Evolutionary conservation across 805 yeast genomes (phyloP).

Genomic region (Pichia rugopelliculosa): DNA sequence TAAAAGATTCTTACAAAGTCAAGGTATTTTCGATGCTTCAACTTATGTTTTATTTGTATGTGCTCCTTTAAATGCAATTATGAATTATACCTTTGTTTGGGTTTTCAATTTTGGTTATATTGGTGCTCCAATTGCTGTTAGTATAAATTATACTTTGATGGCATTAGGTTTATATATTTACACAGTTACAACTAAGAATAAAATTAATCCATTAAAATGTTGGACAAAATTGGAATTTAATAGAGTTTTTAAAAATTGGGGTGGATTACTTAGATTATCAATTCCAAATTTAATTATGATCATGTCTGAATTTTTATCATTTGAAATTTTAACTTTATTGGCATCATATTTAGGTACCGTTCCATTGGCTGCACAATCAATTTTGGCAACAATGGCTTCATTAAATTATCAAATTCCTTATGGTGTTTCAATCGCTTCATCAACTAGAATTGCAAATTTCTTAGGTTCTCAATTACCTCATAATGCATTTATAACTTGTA

Average conservation of each 20-base stretch:
- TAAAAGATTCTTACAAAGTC: conserved; percentile 68
- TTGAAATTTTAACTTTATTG: conserved; percentile 63
- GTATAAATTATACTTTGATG: conserved; percentile 66
- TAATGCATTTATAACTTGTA: conserved; percentile 25
- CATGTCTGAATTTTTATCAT: conserved; percentile 72
- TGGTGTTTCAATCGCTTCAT: conserved; percentile 66
- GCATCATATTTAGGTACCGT: conserved; percentile 59
- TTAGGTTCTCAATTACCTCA: conserved; percentile 47
- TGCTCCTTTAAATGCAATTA: conserved; percentile 65
- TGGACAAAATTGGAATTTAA: conserved; percentile 29
- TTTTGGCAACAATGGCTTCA: conserved; percentile 60
- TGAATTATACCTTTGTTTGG: conserved; percentile 72
- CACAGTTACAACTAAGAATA: conserved; percentile 39
- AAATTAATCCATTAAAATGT: conserved; percentile 28
- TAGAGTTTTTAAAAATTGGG: conserved; percentile 50
- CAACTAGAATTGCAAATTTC: conserved; percentile 71
- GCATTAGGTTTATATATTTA: conserved; percentile 45
- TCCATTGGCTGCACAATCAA: conserved; percentile 66
- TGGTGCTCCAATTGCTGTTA: conserved; percentile 75
- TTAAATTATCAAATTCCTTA: conserved; percentile 68
- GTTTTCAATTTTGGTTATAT: conserved; percentile 54
- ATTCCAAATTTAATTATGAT: conserved; percentile 74
- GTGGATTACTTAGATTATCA: conserved; percentile 53
- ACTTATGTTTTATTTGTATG: conserved; percentile 62
- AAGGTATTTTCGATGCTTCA: conserved; percentile 74